Evolutionary conservation across 2,329 filamentous ascomycete species (phyloP), one percentile per base, ranked within the genome.

Genomic region (Botryotinia narcissicola): DNA sequence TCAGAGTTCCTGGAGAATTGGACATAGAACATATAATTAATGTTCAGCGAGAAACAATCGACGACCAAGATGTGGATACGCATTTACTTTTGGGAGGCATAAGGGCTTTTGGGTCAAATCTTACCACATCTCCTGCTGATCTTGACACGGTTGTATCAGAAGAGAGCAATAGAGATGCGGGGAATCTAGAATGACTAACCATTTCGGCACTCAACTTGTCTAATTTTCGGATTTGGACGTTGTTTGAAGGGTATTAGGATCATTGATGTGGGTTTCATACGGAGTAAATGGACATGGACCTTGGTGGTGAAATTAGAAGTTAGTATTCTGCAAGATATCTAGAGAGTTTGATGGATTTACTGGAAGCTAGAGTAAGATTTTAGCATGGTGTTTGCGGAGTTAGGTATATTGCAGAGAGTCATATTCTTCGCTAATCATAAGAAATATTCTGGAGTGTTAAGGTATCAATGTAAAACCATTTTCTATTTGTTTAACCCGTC

Each of bases 401-500:
- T 37, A 25, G 2, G 48, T n/a, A 4, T 51, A 6, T n/a, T n/a
- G 25, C 48, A 51, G 4, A 51, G 4, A 10, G 1, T 0, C n/a
- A 6, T 14, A 51, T 51, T n/a, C 3, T 12, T 16, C 7, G 5
- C 25, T n/a, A 16, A 4, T 25, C 46, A 25, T 20, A 57, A 59
- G 0, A 32, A 20, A 10, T 0, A 32, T 59, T 10, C 3, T 9
- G 20, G 16, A 32, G 4, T 4, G 25, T 29, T 7, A 10, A 32
- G 54, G 32, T 10, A 18, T 32, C 1, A 4, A 10, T 9, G 1
- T 1, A 32, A 18, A 20, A 4, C n/a, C 9, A 1, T 3, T 18
- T 59, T 10, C 4, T 59, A 3, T 32, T 29, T 59, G 8, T 59
- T 3, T 12, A 35, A 32, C 22, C 4, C 18, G 3, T 59, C 7